These are phyloP conservation scores for Ophiostoma fasciatum DNA, from an alignment of 2,329 filamentous ascomycete species.

Conservation along the genomic window DNA sequence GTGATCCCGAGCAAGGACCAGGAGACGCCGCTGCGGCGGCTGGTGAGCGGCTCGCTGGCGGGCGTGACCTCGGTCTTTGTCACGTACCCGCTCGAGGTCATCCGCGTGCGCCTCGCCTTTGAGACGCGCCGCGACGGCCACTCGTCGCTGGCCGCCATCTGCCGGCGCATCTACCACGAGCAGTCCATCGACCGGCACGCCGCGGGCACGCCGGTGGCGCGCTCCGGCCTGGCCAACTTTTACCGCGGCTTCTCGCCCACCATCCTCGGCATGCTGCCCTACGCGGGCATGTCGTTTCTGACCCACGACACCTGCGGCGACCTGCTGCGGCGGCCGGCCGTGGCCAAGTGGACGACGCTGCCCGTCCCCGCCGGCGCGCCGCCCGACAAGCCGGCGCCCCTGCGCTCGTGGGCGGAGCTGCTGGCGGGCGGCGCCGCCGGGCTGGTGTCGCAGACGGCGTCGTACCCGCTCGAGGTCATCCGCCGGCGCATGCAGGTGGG, in stretches of 20 bases:
- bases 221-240: slow-evolving; percentile 69
- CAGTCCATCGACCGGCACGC: slow-evolving; percentile 31
- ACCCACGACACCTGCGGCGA: slow-evolving; percentile 88
- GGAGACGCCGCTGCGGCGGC: slow-evolving; percentile 67
- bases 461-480: slow-evolving; percentile 89
- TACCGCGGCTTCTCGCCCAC: slow-evolving; percentile 90
- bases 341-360: slow-evolving; percentile 63
- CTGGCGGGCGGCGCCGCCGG: slow-evolving; percentile 74
- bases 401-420: slow-evolving; percentile 80
- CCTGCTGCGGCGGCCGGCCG: slow-evolving; percentile 51
- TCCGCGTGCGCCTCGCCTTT: slow-evolving; percentile 83
- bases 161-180: slow-evolving; percentile 76
- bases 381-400: slow-evolving; percentile 48
- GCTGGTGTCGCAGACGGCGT: slow-evolving; percentile 76
- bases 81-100: slow-evolving; percentile 88
- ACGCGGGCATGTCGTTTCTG: slow-evolving; percentile 89
- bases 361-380: slow-evolving; percentile 38
- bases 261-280: slow-evolving; percentile 86
- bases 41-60: slow-evolving; percentile 58
- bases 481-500: slow-evolving; percentile 90
- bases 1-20: slow-evolving; percentile 58
- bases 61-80: slow-evolving; percentile 89
- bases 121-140: slow-evolving; percentile 68
- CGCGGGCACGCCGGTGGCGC: slow-evolving; percentile 22
- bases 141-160: slow-evolving; percentile 61